Conservation (phyloP, 495 filamentous ascomycete genomes). For the Podospora pseudoanserina region DNA sequence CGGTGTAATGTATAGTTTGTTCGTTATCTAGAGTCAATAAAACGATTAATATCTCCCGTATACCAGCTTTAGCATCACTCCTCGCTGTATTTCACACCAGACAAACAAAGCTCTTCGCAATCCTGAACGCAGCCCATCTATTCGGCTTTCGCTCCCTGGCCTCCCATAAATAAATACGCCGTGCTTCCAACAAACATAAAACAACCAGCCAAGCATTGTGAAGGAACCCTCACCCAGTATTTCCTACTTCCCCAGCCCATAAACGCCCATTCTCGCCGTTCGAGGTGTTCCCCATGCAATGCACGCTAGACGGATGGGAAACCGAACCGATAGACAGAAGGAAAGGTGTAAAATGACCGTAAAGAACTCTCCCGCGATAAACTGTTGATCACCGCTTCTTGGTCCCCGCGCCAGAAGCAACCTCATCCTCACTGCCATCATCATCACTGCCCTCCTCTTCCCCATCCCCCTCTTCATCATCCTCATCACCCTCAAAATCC, state of each 20-base stretch:
- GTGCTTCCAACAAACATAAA: not conserved
- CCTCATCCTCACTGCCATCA: not conserved
- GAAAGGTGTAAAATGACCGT: not conserved
- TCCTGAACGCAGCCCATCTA: not conserved
- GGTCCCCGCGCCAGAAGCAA: not conserved
- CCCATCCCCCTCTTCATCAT: constrained; percentile 38
- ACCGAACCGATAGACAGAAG: not conserved
- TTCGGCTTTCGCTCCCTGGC: not conserved
- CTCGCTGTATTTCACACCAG: not conserved
- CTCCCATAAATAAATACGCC: not conserved
- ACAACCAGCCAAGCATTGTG: not conserved
- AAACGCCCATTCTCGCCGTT: constrained; percentile 8
- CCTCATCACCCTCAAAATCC: constrained; percentile 45
- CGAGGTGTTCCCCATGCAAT: constrained; percentile 28
- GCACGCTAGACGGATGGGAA: constrained; percentile 24
- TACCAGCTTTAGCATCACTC: not conserved
- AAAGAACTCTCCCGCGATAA: not conserved
- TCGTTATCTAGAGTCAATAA: not conserved
- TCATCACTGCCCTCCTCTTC: constrained; percentile 21
- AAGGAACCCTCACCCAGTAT: not conserved
- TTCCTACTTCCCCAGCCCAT: not conserved
- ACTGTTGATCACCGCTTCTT: not conserved
- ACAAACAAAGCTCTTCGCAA: not conserved
- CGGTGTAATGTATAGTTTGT: not conserved
- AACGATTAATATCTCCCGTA: not conserved